Conservation (phyloP, 768 basidiomycete species). For the Kwoniella mangroviensis region DNA sequence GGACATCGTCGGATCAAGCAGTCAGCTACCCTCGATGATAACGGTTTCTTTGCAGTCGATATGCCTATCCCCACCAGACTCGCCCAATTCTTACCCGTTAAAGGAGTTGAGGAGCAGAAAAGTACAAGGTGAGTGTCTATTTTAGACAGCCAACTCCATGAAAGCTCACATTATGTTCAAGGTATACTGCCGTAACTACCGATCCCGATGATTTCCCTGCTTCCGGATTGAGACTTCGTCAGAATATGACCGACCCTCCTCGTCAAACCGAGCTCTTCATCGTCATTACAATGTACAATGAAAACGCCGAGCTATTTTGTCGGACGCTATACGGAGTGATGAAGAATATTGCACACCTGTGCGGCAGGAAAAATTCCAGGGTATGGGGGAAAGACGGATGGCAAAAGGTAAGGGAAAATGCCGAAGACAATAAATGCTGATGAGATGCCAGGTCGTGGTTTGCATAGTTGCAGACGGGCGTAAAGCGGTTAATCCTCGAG, state of each 20-base stretch:
- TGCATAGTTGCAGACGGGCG: constrained; percentile 90
- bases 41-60: constrained; percentile 53
- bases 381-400: constrained; percentile 98
- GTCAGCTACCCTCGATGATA: constrained; percentile 49
- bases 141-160: neutral
- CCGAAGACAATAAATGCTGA: constrained; percentile 8
- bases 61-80: constrained; percentile 54
- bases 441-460: constrained; percentile 69
- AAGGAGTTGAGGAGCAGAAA: constrained; percentile 52
- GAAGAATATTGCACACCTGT: constrained; percentile 88
- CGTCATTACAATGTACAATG: constrained; percentile 98
- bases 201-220: constrained; percentile 89
- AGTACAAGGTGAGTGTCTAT: constrained; percentile 37
- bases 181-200: constrained; percentile 92
- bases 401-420: constrained; percentile 69
- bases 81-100: constrained; percentile 54
- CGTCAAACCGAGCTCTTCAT: constrained; percentile 87
- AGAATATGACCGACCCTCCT: constrained; percentile 69
- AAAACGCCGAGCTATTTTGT: constrained; percentile 79
- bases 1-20: constrained; percentile 50
- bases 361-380: constrained; percentile 82
- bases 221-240: constrained; percentile 79
- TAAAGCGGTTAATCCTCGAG: constrained; percentile 72
- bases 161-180: constrained; percentile 63
- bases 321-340: constrained; percentile 95